These are phyloP conservation scores for Camelina sativa DNA, from an alignment of 345 rosid species.

Conservation along the genomic window DNA sequence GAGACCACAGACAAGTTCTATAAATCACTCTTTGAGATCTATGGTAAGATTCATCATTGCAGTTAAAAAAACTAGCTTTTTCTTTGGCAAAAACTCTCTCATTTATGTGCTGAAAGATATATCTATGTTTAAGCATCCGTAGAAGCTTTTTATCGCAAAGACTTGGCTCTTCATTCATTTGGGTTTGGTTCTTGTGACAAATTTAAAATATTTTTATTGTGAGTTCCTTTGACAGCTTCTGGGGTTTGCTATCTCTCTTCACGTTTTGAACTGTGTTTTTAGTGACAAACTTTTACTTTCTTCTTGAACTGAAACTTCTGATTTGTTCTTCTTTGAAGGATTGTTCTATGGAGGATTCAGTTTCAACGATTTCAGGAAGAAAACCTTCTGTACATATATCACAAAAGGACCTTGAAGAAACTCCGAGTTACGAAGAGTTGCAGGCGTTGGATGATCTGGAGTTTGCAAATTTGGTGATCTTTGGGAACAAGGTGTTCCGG, in stretches of 20 bases:
- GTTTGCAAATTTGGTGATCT: conserved; percentile 83
- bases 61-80: not conserved
- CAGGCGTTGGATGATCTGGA: conserved; percentile 82
- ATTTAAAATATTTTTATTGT: not conserved
- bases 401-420: conserved; percentile 40
- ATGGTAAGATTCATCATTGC: conserved; percentile 48
- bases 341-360: conserved; percentile 50
- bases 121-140: not conserved
- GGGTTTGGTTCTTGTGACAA: not conserved
- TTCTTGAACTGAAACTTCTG: conserved; percentile 11
- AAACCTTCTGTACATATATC: conserved; percentile 36
- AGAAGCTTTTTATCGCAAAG: not conserved
- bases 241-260: conserved; percentile 8
- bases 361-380: conserved; percentile 51
- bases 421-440: conserved; percentile 68
- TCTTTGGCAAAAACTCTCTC: not conserved
- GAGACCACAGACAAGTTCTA: conserved; percentile 35
- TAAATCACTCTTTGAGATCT: conserved; percentile 45
- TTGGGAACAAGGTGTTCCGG: conserved; percentile 68
- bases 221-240: conserved; percentile 15
- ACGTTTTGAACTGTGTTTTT: conserved; percentile 3
- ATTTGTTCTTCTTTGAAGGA: conserved; percentile 54
- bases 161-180: conserved; percentile 15
- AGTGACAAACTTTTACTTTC: not conserved
- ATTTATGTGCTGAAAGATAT: not conserved